These are phyloP conservation scores for Metschnikowia drakensbergensis DNA, from an alignment of 805 yeast genomes.

Conservation along the genomic window DNA sequence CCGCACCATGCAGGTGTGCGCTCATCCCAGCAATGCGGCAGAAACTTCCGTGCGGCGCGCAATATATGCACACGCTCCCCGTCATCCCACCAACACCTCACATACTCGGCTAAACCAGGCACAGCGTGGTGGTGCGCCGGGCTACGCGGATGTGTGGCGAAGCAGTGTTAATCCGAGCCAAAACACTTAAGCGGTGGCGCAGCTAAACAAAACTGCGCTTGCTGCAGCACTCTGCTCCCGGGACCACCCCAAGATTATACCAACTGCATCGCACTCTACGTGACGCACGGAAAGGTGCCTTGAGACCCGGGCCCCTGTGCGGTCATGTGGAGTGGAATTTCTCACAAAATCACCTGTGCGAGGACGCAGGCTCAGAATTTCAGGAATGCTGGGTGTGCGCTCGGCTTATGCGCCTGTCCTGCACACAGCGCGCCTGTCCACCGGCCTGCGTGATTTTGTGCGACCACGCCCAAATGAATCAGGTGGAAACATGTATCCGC, in stretches of 20 bases:
- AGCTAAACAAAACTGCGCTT: too few species aligned
- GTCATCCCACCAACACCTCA: neutral
- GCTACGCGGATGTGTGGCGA: neutral
- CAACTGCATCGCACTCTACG: neutral
- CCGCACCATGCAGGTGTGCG: too few species aligned
- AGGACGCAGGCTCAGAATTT: neutral
- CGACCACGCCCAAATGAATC: neutral
- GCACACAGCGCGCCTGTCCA: too few species aligned
- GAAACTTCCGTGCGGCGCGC: neutral
- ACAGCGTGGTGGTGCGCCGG: neutral
- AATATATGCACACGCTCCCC: neutral
- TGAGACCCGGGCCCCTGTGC: neutral
- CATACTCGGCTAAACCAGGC: conserved; percentile 4
- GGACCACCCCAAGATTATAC: too few species aligned
- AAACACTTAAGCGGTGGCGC: neutral
- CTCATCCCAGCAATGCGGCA: neutral
- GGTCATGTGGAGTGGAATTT: neutral
- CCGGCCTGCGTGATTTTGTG: neutral
- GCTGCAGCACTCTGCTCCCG: too few species aligned
- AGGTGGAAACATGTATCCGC: neutral
- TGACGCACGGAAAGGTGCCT: neutral
- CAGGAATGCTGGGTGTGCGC: neutral
- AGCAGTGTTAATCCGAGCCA: neutral
- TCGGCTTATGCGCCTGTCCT: neutral
- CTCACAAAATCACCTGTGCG: neutral